Evolutionary conservation across 225 moss, liverwort and hornwort species (phyloP).

Genomic region (Sphagnum contortum): DNA sequence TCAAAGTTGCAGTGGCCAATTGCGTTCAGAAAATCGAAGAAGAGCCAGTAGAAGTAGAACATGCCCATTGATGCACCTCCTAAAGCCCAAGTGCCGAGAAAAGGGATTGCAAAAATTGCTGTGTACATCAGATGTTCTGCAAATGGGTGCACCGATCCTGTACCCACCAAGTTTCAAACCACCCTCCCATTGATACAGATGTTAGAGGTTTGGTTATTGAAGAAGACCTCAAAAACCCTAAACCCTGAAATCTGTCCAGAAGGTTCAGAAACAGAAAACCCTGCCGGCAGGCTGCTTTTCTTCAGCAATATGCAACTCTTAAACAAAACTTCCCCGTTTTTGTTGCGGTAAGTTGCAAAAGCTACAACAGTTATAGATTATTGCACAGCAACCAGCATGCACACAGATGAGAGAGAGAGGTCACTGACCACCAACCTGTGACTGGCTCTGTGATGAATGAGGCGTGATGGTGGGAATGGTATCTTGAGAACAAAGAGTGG

Average conservation of each 20-base stretch:
- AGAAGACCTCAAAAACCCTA: too few relatives aligned
- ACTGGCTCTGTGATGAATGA: constrained; percentile 83
- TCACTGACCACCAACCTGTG: constrained; percentile 32
- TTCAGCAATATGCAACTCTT: too few relatives aligned
- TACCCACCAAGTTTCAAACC: not conserved
- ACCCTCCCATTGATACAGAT: too few relatives aligned
- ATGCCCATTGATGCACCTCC: constrained; percentile 73
- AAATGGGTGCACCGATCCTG: constrained; percentile 86
- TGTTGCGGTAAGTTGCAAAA: too few relatives aligned
- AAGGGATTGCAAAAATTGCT: constrained; percentile 58
- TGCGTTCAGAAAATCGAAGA: constrained; percentile 79
- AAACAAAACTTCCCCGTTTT: too few relatives aligned
- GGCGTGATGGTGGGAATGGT: constrained; percentile 96
- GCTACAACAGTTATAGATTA: too few relatives aligned
- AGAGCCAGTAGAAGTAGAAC: constrained; percentile 93
- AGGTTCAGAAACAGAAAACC: too few relatives aligned
- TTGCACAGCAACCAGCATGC: too few relatives aligned
- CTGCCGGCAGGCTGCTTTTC: too few relatives aligned
- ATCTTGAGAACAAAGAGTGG: constrained; percentile 68
- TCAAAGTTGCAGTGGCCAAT: constrained; percentile 93
- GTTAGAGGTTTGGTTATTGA: too few relatives aligned
- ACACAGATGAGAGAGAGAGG: too few relatives aligned
- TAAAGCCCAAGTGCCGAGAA: constrained; percentile 67
- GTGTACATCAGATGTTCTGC: constrained; percentile 90
- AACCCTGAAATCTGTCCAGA: too few relatives aligned